phyloP scores from a whole-genome alignment of 2,329 filamentous ascomycete genomes.

The Fonsecaea erecta region DNA sequence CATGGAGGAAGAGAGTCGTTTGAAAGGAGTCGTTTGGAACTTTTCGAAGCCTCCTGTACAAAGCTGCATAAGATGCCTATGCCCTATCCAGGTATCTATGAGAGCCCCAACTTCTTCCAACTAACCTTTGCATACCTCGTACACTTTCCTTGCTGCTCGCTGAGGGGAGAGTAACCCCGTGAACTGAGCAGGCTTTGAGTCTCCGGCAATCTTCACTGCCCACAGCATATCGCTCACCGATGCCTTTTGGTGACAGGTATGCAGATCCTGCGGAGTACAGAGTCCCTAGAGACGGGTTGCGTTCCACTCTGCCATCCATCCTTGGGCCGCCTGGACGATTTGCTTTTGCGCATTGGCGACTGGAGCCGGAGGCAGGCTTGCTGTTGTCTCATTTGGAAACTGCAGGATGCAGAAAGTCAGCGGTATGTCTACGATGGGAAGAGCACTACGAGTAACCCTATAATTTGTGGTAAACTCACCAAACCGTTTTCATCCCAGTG shows the following conservation, averaged over 20 bases:
- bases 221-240: not conserved
- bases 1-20: not conserved
- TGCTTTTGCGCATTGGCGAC: constrained; percentile 60
- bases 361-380: constrained; percentile 61
- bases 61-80: not conserved
- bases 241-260: not conserved
- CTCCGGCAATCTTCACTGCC: not conserved
- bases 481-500: constrained; percentile 64
- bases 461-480: constrained; percentile 6
- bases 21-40: too few species aligned
- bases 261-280: not conserved
- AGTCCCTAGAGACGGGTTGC: not conserved
- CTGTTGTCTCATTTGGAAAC: constrained; percentile 64
- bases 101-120: not conserved
- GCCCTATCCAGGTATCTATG: not conserved
- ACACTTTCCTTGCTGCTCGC: not conserved
- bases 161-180: not conserved
- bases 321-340: constrained; percentile 65
- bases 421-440: not conserved
- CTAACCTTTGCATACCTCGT: not conserved
- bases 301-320: constrained; percentile 69
- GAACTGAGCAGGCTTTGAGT: not conserved
- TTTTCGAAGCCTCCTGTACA: not conserved
- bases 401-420: constrained; percentile 27
- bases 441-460: not conserved